Conservation (phyloP, 129 eudicot genomes). For the Artemisia tridentata region DNA sequence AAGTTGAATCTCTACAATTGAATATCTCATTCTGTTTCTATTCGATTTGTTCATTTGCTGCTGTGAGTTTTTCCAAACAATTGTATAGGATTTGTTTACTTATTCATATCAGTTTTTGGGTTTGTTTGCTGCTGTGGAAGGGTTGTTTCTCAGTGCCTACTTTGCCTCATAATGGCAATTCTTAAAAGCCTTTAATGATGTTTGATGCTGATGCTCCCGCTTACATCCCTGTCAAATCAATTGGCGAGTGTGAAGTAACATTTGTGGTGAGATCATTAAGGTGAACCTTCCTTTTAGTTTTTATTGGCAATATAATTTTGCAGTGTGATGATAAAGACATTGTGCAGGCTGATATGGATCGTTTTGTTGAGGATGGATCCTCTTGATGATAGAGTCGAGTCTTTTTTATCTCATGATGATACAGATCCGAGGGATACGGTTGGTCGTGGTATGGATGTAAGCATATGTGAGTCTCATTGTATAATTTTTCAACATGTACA, state of each 20-base stretch:
- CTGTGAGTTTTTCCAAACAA: too few species aligned
- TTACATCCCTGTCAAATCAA: slow-evolving; percentile 81
- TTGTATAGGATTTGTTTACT: too few species aligned
- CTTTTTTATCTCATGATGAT: too few species aligned
- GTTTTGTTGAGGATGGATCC: slow-evolving; percentile 93
- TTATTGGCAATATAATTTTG: slow-evolving; percentile 38
- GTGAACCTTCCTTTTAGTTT: slow-evolving; percentile 16
- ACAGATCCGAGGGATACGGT: too few species aligned
- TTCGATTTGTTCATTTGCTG: too few species aligned
- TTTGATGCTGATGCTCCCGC: slow-evolving; percentile 77
- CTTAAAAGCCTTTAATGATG: slow-evolving; percentile 88
- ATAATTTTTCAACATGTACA: background rate
- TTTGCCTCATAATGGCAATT: slow-evolving; percentile 30
- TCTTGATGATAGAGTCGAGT: too few species aligned
- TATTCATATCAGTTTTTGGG: too few species aligned
- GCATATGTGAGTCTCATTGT: too few species aligned
- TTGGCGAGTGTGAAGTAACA: slow-evolving; percentile 60
- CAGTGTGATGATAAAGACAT: slow-evolving; percentile 85
- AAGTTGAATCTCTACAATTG: too few species aligned
- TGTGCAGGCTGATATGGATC: slow-evolving; percentile 88
- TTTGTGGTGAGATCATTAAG: slow-evolving; percentile 9
- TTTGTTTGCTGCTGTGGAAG: too few species aligned
- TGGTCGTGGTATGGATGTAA: too few species aligned
- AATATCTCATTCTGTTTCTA: too few species aligned
- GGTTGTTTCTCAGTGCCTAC: slow-evolving; percentile 66